Evolutionary conservation across 176 grass and related monocot species (phyloP).

Genomic region (Musa beccarii): DNA sequence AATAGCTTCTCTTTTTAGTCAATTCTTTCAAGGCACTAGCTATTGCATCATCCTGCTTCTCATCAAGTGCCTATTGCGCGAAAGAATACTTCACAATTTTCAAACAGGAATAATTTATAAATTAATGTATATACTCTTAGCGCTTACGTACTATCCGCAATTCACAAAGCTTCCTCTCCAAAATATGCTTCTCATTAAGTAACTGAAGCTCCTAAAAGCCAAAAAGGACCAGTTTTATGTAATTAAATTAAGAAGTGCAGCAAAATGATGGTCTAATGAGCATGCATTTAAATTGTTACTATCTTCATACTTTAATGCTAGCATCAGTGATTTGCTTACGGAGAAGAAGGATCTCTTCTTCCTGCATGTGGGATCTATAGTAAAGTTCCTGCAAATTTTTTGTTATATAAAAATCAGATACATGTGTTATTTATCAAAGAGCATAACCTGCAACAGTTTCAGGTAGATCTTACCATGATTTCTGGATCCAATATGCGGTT

Average conservation of each 20-base stretch:
- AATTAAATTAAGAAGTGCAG: slow-evolving; percentile 15
- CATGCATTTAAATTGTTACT: neutral
- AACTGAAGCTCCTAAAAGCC: slow-evolving; percentile 61
- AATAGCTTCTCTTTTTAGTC: slow-evolving; percentile 60
- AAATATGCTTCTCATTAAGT: slow-evolving; percentile 85
- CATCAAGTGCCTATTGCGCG: slow-evolving; percentile 62
- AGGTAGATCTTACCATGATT: neutral
- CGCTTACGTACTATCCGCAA: slow-evolving; percentile 64
- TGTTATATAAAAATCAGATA: neutral
- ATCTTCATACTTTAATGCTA: slow-evolving; percentile 49
- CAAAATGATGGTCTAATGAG: neutral
- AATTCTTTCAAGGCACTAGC: slow-evolving; percentile 69
- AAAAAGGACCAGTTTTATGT: slow-evolving; percentile 18
- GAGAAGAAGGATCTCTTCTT: slow-evolving; percentile 70
- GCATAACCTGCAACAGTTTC: neutral
- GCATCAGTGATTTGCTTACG: slow-evolving; percentile 77
- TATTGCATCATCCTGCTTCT: slow-evolving; percentile 88
- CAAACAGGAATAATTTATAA: neutral
- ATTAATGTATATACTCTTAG: slow-evolving; percentile 13
- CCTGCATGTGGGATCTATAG: slow-evolving; percentile 62
- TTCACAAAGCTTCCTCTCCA: slow-evolving; percentile 82
- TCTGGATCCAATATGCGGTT: slow-evolving; percentile 2
- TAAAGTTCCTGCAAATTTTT: slow-evolving; percentile 35
- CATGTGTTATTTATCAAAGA: neutral
- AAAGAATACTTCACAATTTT: slow-evolving; percentile 3